Evolutionary conservation across 176 grass and related monocot genomes (phyloP).

Genomic region (Phoenix dactylifera): DNA sequence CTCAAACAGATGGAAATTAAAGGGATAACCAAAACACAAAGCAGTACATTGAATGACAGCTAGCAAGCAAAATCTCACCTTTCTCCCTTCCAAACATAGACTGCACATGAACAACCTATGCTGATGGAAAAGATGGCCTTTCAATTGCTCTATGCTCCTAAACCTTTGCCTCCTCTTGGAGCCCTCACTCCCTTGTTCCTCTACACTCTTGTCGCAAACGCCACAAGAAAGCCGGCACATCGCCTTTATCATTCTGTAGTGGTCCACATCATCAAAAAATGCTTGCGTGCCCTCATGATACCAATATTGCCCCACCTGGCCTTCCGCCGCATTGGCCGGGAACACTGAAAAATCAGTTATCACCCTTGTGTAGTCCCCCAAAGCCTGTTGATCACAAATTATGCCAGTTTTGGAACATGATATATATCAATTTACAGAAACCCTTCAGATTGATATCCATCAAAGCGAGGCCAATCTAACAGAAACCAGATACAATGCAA

Average conservation of each 20-base stretch:
- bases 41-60: too few relatives aligned
- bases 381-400: constrained; percentile 24
- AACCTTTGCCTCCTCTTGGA: constrained; percentile 61
- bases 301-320: constrained; percentile 69
- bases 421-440: too few relatives aligned
- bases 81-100: constrained; percentile 90
- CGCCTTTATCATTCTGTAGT: constrained; percentile 85
- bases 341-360: constrained; percentile 70
- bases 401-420: neutral
- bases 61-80: constrained; percentile 37
- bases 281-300: constrained; percentile 86
- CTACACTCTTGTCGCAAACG: constrained; percentile 67
- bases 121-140: constrained; percentile 73
- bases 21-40: too few relatives aligned
- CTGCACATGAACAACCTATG: constrained; percentile 76
- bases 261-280: constrained; percentile 75
- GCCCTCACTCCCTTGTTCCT: constrained; percentile 33
- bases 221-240: constrained; percentile 97
- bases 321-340: constrained; percentile 33
- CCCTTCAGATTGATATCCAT: too few relatives aligned
- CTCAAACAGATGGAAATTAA: too few relatives aligned
- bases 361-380: constrained; percentile 86
- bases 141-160: constrained; percentile 84
- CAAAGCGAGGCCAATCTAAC: too few relatives aligned
- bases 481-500: too few relatives aligned